Percentiles rank a stretch among this genome's conserved stretches.
These are phyloP conservation scores for Brassica cretica DNA, from an alignment of 345 rosid genomes.

Conservation along the genomic window DNA sequence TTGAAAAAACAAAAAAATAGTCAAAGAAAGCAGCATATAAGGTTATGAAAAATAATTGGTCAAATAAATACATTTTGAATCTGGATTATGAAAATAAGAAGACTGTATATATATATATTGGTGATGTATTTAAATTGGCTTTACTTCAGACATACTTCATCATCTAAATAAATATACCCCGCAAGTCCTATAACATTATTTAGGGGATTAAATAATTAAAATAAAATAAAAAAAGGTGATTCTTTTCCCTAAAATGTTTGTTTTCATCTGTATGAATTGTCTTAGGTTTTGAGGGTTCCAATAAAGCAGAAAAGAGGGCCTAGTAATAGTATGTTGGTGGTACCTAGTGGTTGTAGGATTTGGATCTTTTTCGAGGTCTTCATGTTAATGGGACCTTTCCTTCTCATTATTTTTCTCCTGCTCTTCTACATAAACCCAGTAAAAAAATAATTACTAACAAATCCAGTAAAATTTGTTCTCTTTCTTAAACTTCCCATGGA, in stretches of 20 bases:
- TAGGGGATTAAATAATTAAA: neutral
- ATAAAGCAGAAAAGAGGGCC: slow-evolving; percentile 45
- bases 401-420: neutral
- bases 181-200: neutral
- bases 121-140: neutral
- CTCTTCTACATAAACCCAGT: neutral
- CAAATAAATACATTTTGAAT: neutral
- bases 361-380: slow-evolving; percentile 39
- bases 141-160: neutral
- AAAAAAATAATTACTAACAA: neutral
- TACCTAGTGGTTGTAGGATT: slow-evolving; percentile 42
- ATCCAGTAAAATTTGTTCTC: neutral
- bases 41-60: too few relatives aligned
- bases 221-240: slow-evolving; percentile 6
- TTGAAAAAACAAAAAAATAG: neutral
- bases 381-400: slow-evolving; percentile 30
- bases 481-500: neutral
- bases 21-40: neutral
- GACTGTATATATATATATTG: neutral
- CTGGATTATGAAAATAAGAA: neutral
- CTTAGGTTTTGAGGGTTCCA: slow-evolving; percentile 40
- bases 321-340: slow-evolving; percentile 38
- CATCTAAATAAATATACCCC: neutral
- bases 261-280: slow-evolving; percentile 35
- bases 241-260: slow-evolving; percentile 21